Base-by-base conservation (phyloP, 805 yeast species). In the Ogataea philodendri region DNA sequence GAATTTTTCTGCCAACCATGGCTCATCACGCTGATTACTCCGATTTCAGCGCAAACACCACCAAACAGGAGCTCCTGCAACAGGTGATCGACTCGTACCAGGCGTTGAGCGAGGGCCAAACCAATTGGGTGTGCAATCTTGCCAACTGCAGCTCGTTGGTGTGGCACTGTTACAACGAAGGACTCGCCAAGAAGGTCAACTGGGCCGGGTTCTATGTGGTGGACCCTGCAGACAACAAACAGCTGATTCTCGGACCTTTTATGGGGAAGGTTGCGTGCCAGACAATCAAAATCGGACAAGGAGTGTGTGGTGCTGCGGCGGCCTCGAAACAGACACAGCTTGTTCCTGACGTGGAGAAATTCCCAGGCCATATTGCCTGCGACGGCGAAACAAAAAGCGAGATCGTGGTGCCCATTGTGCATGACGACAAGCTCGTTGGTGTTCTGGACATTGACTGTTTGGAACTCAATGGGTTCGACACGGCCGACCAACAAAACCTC, bases 251-350 rank as follows among this genome's bases (percentile, higher is more conserved):
- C 23, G 98, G 94, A 0, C 98, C 98, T 9, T 90, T 90, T 60
- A 95, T 86, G 60, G 98, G 98, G 4, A 87, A 87, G 59, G 97
- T 90, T 3, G 97, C 97, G 0, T 90, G 98, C 52, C 97, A 93
- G 60, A 63, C 65, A 17, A 93, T 90, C 39, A 54, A 65, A 37
- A 65, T 82, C 33, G 96, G 96, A 4, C 70, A 64, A 40, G 98
- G 98, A 9, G 97, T 90, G 1, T 93, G 97, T 63, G 97, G 98
- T 5, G 65, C 75, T 1, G 95, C 96, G 2, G 96, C 95, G 0
- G 42, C 54, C 0, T 45, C 65, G 1, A 59, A 60, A 37, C 35
- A 57, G 27, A 83, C 95, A 1, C 95, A 87, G 54, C 53, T 88
- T 5, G 96, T 90, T 8, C 67, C 71, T 1, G 76, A 90, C 56